phyloP scores from a whole-genome alignment of 192 early-diverging fungal species.

The Irineochytrium annulatum region DNA sequence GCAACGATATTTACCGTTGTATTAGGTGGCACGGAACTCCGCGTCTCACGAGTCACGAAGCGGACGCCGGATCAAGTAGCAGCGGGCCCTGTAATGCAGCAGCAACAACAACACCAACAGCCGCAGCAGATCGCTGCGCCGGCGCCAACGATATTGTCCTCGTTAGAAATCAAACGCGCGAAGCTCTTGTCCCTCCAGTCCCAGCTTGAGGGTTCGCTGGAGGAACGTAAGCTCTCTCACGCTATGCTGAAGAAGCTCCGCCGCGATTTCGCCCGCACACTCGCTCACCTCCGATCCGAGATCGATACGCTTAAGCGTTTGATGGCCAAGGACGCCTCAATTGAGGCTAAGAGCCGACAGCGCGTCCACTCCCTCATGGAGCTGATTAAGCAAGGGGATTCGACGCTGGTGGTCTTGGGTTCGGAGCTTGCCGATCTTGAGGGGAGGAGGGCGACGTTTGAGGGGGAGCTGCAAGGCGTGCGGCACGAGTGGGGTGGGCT shows the following conservation, averaged over 20 bases:
- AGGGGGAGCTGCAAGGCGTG: neutral
- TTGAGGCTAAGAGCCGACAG: neutral
- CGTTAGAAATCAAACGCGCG: no score
- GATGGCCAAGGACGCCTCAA: neutral
- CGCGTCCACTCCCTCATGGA: neutral
- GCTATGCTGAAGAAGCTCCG: neutral
- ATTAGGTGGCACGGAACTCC: no score
- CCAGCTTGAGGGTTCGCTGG: no score
- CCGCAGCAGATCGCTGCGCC: neutral
- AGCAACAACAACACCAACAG: neutral
- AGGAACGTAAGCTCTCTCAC: no score
- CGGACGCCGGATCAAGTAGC: no score
- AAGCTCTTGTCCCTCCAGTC: no score
- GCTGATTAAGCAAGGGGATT: neutral
- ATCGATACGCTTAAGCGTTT: neutral
- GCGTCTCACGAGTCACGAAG: no score
- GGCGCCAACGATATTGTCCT: no score
- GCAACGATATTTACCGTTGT: no score
- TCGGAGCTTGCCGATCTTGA: neutral
- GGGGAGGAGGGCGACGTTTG: neutral
- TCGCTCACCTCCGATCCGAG: neutral
- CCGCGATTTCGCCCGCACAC: neutral
- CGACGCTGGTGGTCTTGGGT: neutral
- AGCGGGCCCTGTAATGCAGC: no score
- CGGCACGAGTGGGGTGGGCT: neutral